Conservation (phyloP, 768 basidiomycete species). For the Mycena galopus region DNA sequence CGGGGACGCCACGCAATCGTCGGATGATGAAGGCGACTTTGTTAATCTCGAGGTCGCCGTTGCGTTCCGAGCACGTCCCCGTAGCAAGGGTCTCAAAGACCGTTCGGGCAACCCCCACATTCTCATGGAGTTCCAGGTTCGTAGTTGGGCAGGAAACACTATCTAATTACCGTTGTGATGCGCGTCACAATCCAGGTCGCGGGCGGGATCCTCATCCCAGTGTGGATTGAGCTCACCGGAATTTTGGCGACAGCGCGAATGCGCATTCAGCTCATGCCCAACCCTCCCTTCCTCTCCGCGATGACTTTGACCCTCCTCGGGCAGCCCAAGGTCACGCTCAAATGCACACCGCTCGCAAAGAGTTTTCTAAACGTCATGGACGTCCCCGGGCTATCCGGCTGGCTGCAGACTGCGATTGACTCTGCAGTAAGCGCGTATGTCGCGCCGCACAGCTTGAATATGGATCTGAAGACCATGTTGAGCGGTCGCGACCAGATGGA, state of each 20-base stretch:
- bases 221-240: conserved; percentile 81
- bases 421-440: conserved; percentile 72
- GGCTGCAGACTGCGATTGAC: conserved; percentile 77
- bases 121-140: conserved; percentile 76
- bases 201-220: conserved; percentile 59
- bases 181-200: conserved; percentile 19
- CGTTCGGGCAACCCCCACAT: conserved; percentile 73
- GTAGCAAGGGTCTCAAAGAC: conserved; percentile 50
- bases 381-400: conserved; percentile 75
- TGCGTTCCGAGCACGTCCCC: conserved; percentile 72
- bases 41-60: conserved; percentile 81
- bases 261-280: conserved; percentile 80
- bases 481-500: conserved; percentile 73
- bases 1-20: conserved; percentile 43
- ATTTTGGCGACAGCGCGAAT: conserved; percentile 73
- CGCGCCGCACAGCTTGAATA: conserved; percentile 77
- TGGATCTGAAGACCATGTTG: conserved; percentile 76
- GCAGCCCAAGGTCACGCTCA: conserved; percentile 73
- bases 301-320: conserved; percentile 76
- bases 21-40: conserved; percentile 59
- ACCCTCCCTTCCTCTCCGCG: conserved; percentile 68
- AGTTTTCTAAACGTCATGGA: conserved; percentile 84
- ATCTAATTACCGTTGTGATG: no score
- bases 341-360: conserved; percentile 73
- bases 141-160: no score